Evolutionary conservation across 176 grass and related monocot genomes (phyloP).

Genomic region (Oryza glumipatula): DNA sequence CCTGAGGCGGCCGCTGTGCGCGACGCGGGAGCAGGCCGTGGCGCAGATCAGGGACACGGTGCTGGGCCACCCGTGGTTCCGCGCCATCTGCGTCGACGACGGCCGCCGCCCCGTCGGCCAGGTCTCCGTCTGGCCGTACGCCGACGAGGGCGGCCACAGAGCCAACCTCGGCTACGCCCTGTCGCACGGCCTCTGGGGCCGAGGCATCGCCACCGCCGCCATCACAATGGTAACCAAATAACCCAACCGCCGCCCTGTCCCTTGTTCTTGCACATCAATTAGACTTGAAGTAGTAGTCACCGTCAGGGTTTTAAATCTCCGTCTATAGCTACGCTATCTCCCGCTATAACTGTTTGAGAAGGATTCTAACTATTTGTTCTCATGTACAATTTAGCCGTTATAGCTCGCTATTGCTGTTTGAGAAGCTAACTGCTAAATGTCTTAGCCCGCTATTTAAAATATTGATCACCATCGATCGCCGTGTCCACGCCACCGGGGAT

Average conservation of each 20-base stretch:
- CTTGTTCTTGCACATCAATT: neutral
- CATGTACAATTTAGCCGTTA: too few species aligned
- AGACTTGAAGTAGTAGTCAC: too few species aligned
- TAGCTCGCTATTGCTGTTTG: too few species aligned
- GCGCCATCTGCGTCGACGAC: constrained; percentile 44
- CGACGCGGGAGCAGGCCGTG: constrained; percentile 40
- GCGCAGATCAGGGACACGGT: constrained; percentile 46
- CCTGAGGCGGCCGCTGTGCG: constrained; percentile 44
- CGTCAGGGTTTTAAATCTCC: too few species aligned
- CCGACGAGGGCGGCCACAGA: constrained; percentile 39
- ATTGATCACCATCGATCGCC: neutral
- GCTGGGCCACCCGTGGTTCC: constrained; percentile 60
- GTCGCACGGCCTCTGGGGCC: constrained; percentile 45
- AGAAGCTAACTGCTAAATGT: too few species aligned
- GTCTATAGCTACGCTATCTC: too few species aligned
- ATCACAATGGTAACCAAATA: too few species aligned
- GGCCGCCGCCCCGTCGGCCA: constrained; percentile 50
- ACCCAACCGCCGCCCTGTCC: too few species aligned
- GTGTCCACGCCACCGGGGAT: neutral
- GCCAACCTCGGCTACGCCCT: constrained; percentile 60
- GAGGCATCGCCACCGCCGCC: constrained; percentile 40
- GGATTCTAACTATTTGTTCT: too few species aligned
- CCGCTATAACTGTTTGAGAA: too few species aligned
- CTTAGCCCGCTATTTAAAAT: too few species aligned
- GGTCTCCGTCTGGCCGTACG: constrained; percentile 51